Evolutionary conservation across 257 asterid species (phyloP).

Genomic region (Petunia axillaris): DNA sequence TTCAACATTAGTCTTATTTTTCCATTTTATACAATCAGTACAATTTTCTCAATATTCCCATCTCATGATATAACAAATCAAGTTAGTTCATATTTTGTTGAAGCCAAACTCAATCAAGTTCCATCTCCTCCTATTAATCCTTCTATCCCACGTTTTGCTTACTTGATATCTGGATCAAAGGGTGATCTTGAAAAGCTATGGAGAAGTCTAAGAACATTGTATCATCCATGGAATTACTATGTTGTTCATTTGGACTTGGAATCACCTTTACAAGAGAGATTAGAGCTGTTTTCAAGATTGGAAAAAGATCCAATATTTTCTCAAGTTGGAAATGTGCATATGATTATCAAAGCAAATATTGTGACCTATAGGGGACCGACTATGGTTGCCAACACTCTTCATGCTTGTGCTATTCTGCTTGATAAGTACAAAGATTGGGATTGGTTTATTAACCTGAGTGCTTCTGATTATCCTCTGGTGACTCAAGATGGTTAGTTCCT

Average conservation of each 20-base stretch:
- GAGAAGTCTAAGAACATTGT: constrained; percentile 75
- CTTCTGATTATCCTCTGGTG: constrained; percentile 96
- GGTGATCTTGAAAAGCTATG: constrained; percentile 92
- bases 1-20: constrained; percentile 68
- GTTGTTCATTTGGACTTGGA: constrained; percentile 89
- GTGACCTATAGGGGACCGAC: constrained; percentile 97
- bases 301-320: constrained; percentile 52
- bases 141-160: constrained; percentile 76
- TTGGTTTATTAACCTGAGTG: constrained; percentile 97
- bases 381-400: constrained; percentile 95
- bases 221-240: constrained; percentile 92
- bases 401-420: constrained; percentile 87
- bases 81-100: constrained; percentile 45
- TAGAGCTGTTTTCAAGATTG: constrained; percentile 60
- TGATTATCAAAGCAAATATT: constrained; percentile 80
- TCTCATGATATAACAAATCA: constrained; percentile 39
- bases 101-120: constrained; percentile 45
- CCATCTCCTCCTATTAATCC: constrained; percentile 51
- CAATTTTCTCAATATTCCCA: constrained; percentile 60
- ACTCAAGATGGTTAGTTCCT: constrained; percentile 84
- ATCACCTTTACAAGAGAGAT: constrained; percentile 75
- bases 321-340: constrained; percentile 70
- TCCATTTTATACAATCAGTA: constrained; percentile 55
- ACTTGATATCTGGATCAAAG: constrained; percentile 79
- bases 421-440: constrained; percentile 83